These are phyloP conservation scores for Pterocarpus macrocarpus DNA, from an alignment of 306 rosid species.

Conservation along the genomic window DNA sequence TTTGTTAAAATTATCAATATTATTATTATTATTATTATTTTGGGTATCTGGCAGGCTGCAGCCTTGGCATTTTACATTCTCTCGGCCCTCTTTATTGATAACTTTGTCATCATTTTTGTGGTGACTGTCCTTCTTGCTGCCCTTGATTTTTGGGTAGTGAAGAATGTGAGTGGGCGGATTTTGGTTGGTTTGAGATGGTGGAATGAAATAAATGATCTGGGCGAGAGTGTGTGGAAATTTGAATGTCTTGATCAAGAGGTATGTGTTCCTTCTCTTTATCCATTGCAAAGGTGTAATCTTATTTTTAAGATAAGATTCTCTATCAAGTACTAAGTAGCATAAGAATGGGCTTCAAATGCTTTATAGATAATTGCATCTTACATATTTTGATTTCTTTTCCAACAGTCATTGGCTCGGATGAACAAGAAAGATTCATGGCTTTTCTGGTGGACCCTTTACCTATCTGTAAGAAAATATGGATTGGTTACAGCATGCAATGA, in stretches of 20 bases:
- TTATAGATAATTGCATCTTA: conserved; percentile 27
- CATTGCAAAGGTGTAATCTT: conserved; percentile 13
- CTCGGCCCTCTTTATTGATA: conserved; percentile 81
- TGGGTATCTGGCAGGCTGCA: conserved; percentile 69
- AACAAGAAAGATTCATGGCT: conserved; percentile 98
- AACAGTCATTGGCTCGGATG: conserved; percentile 90
- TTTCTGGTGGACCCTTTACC: conserved; percentile 97
- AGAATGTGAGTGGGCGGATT: conserved; percentile 98
- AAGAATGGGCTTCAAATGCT: conserved; percentile 28
- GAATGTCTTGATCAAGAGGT: conserved; percentile 99
- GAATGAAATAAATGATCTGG: conserved; percentile 97
- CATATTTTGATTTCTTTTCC: conserved; percentile 21
- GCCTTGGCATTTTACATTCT: conserved; percentile 97
- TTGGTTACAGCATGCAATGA: conserved; percentile 16
- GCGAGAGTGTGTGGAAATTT: conserved; percentile 98
- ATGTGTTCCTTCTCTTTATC: conserved; percentile 38
- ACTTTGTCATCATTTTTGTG: conserved; percentile 97
- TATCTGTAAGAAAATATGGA: conserved; percentile 67
- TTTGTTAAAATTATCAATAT: not conserved
- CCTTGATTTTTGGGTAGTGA: conserved; percentile 98
- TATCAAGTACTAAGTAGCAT: not conserved
- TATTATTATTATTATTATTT: conserved; percentile 28
- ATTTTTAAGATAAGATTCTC: conserved; percentile 15
- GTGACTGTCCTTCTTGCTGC: conserved; percentile 97
- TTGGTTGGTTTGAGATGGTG: conserved; percentile 99